These are phyloP conservation scores for Candida manassasensis DNA, from an alignment of 805 yeast species.

Conservation along the genomic window DNA sequence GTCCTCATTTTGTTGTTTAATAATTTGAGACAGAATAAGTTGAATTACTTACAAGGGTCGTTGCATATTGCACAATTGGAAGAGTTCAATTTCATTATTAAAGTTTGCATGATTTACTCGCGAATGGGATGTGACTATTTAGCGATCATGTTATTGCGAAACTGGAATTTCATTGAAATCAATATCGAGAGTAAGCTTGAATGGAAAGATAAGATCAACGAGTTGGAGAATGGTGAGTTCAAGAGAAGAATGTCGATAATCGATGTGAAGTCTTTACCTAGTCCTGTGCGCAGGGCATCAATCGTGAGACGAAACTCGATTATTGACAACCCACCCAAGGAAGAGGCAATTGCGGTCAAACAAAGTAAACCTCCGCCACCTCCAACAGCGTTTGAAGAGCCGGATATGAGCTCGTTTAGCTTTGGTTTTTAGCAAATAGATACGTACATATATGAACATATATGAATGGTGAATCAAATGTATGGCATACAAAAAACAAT, in stretches of 20 bases:
- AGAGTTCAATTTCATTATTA: conserved; percentile 61
- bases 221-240: conserved; percentile 2
- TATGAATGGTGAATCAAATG: not conserved
- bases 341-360: conserved; percentile 2
- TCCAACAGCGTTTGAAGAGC: conserved; percentile 56
- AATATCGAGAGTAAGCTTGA: conserved; percentile 9
- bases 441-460: not conserved
- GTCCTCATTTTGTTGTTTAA: conserved; percentile 64
- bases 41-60: conserved; percentile 48
- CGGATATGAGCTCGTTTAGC: conserved; percentile 71
- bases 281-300: conserved; percentile 1
- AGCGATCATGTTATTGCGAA: conserved; percentile 54
- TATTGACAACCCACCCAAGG: conserved; percentile 4
- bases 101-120: conserved; percentile 62
- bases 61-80: conserved; percentile 34
- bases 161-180: conserved; percentile 56
- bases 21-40: conserved; percentile 50
- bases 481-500: not conserved
- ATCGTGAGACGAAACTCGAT: conserved; percentile 5
- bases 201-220: conserved; percentile 4
- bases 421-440: conserved; percentile 30
- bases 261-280: not conserved
- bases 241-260: conserved; percentile 3
- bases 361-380: conserved; percentile 36
- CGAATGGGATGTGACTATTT: conserved; percentile 91